These are phyloP conservation scores for Ustilago curta DNA, from an alignment of 1,284 basidiomycete species.

Conservation along the genomic window DNA sequence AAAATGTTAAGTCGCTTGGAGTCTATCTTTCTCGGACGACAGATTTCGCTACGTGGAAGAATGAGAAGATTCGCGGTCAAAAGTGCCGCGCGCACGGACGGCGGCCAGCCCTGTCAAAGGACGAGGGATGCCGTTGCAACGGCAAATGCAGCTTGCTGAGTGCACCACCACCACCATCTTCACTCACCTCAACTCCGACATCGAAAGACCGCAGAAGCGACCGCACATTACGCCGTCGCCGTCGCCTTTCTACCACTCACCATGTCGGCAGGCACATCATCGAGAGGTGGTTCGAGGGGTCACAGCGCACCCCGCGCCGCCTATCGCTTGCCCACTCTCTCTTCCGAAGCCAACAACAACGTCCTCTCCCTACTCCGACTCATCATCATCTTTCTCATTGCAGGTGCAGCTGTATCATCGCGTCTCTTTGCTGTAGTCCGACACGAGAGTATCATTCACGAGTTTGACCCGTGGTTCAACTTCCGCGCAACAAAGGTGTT, in stretches of 20 bases:
- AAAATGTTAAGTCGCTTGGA: not conserved
- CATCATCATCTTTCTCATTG: conserved; percentile 67
- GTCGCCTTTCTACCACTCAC: not conserved
- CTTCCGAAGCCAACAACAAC: conserved; percentile 54
- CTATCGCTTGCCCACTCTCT: conserved; percentile 47
- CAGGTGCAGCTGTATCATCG: conserved; percentile 87
- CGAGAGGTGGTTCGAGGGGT: conserved; percentile 2
- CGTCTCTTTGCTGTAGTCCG: conserved; percentile 97
- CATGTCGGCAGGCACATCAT: conserved; percentile 31
- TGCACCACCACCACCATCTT: not conserved
- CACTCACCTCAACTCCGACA: conserved; percentile 5
- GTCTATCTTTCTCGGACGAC: conserved; percentile 6
- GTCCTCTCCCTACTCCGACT: conserved; percentile 62
- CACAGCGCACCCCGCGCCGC: conserved; percentile 26
- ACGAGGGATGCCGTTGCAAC: too few relatives aligned
- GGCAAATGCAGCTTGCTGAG: not conserved
- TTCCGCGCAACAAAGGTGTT: conserved; percentile 81
- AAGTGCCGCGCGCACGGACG: conserved; percentile 17
- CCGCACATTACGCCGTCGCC: conserved; percentile 7
- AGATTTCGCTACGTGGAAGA: conserved; percentile 13
- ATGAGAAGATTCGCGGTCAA: conserved; percentile 7
- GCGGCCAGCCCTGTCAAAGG: not conserved
- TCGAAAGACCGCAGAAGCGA: conserved; percentile 13
- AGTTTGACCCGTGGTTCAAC: conserved; percentile 90
- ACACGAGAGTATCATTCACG: conserved; percentile 98